Percentiles rank a stretch among this genome's conserved stretches.
Evolutionary conservation across 805 yeast genomes (phyloP).

Genomic region (Wickerhamiella siamensis): DNA sequence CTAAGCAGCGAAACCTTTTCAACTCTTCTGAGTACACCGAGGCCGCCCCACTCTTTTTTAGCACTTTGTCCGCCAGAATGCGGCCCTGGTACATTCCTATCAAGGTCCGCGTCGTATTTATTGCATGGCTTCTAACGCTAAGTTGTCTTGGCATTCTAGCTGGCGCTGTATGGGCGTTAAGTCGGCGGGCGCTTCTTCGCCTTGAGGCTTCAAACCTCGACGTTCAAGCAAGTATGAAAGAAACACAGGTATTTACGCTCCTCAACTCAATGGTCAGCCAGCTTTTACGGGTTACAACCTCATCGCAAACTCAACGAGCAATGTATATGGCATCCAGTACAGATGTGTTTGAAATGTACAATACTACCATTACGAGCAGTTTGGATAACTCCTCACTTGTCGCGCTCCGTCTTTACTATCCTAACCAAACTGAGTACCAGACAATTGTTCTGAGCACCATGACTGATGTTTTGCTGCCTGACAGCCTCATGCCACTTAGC

Average conservation of each 20-base stretch:
- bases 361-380: background rate
- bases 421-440: background rate
- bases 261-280: slow-evolving; percentile 8
- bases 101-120: slow-evolving; percentile 56
- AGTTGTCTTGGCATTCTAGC: slow-evolving; percentile 60
- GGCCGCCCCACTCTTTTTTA: too few relatives aligned
- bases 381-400: background rate
- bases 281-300: slow-evolving; percentile 9
- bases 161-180: slow-evolving; percentile 30
- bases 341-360: slow-evolving; percentile 2
- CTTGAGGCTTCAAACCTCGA: slow-evolving; percentile 18
- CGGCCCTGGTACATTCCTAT: slow-evolving; percentile 37
- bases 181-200: slow-evolving; percentile 25
- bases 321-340: slow-evolving; percentile 3
- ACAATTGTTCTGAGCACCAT: background rate
- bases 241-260: slow-evolving; percentile 13
- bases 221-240: slow-evolving; percentile 12
- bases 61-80: too few relatives aligned
- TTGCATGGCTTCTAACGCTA: slow-evolving; percentile 56
- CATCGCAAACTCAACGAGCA: slow-evolving; percentile 10
- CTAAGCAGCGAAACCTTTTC: too few relatives aligned
- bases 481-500: background rate
- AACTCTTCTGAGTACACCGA: too few relatives aligned
- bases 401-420: background rate
- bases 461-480: background rate